Conservation (phyloP, 441 rosid genomes). For the Corymbia calophylla region DNA sequence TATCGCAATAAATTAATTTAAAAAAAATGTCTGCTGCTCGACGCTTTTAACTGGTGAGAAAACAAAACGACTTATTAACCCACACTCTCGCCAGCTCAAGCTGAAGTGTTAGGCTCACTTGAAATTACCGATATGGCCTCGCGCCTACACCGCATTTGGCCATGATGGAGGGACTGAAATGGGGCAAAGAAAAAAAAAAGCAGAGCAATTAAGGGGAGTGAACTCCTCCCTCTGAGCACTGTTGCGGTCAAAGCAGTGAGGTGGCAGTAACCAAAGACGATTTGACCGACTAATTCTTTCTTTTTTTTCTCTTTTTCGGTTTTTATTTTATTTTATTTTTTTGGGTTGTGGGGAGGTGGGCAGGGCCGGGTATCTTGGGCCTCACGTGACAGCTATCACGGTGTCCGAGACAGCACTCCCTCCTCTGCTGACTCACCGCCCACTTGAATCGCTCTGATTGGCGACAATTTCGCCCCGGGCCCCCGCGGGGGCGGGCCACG, state of each 20-base stretch:
- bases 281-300: conserved; percentile 18
- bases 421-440: conserved; percentile 42
- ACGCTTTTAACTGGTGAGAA: not conserved
- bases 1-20: not conserved
- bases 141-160: not conserved
- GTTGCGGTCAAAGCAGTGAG: conserved; percentile 10
- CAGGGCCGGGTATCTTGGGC: conserved; percentile 74
- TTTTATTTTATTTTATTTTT: not conserved
- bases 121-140: not conserved
- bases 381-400: conserved; percentile 71
- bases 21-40: not conserved
- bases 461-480: not conserved
- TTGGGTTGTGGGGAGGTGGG: not conserved
- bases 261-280: not conserved
- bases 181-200: not conserved
- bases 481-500: conserved; percentile 6
- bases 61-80: not conserved
- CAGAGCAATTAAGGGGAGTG: not conserved
- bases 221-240: not conserved
- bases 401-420: conserved; percentile 21
- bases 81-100: not conserved
- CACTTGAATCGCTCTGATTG: conserved; percentile 10
- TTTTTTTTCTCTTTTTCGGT: not conserved
- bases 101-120: not conserved
- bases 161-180: not conserved